These are phyloP conservation scores for Apiospora koreana DNA, from an alignment of 2,329 filamentous ascomycete species.

Conservation along the genomic window DNA sequence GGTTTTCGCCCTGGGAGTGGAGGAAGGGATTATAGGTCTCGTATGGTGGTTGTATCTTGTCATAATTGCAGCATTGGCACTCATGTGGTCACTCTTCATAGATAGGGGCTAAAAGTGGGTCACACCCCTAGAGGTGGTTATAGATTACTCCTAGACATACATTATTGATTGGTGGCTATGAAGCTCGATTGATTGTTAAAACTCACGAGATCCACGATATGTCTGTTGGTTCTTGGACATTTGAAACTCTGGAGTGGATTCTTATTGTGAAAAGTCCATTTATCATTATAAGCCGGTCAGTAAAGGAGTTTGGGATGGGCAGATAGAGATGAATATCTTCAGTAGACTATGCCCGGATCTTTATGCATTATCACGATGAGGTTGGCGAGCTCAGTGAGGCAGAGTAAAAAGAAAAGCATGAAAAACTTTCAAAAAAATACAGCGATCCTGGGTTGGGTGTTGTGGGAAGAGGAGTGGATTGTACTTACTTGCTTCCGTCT, in stretches of 20 bases:
- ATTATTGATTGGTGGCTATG: neutral
- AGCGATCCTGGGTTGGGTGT: neutral
- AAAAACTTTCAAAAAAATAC: neutral
- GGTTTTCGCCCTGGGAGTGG: slow-evolving; percentile 29
- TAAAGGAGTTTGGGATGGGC: no score
- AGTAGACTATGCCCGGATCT: no score
- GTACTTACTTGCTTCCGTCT: neutral
- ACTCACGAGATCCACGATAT: no score
- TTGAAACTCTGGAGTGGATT: no score
- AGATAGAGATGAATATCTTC: no score
- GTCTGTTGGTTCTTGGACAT: no score
- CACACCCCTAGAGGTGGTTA: neutral
- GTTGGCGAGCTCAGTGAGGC: no score
- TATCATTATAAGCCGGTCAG: no score
- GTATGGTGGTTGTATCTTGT: slow-evolving; percentile 34
- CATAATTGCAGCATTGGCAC: slow-evolving; percentile 26
- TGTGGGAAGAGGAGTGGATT: neutral
- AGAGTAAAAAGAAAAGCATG: no score
- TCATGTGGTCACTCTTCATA: slow-evolving; percentile 30
- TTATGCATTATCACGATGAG: no score
- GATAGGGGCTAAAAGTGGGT: slow-evolving; percentile 16
- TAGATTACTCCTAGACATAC: neutral
- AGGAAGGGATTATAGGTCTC: slow-evolving; percentile 27
- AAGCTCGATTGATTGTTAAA: no score
- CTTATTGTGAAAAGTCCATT: no score